Evolutionary conservation across 495 filamentous ascomycete genomes (phyloP), one percentile per base, ranked within the genome.

Genomic region (Hypoxylon lienhwacheense): DNA sequence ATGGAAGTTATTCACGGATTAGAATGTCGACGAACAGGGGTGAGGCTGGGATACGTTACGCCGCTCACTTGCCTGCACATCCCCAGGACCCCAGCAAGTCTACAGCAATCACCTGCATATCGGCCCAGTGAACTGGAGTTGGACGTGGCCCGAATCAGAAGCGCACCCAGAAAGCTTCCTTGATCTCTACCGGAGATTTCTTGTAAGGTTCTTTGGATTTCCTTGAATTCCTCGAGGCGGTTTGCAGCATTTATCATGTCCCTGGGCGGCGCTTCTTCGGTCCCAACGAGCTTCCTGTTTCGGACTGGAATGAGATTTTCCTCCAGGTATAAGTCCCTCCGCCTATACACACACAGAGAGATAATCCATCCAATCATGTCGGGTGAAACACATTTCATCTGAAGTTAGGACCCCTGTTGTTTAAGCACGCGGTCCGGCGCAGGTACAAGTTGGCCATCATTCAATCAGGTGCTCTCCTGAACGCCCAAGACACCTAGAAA

Each of bases 181-280:
- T 52, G 21, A 19, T 19, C 35, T n/a, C 31, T 50, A 10, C 34
- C 31, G 40, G 26, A 46, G n/a, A n/a, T n/a, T n/a, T n/a, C n/a
- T n/a, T n/a, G n/a, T n/a, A n/a, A n/a, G n/a, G n/a, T n/a, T n/a
- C n/a, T n/a, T n/a, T n/a, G n/a, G n/a, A 16, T 34, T 15, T 35
- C 10, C 7, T 12, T 15, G 25, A 26, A 49, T 49, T 49, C 33
- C 32, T 54, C 14, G 10, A 28, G 39, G 45, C 28, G 46, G 46
- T 47, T 46, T 47, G 20, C 56, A 36, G 29, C 20, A 60, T 41
- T 40, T 55, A 50, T 58, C 43, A 57, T 37, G 42, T 53, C 24
- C 53, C 50, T 63, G 20, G 33, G 42, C 64, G 61, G 65, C 48
- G 65, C 65, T 67, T 65, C 49, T 22, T 67, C 61, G 61, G 65